Evolutionary conservation across 176 grass and related monocot species (phyloP).

Genomic region (Echinochloa phyllopogon): DNA sequence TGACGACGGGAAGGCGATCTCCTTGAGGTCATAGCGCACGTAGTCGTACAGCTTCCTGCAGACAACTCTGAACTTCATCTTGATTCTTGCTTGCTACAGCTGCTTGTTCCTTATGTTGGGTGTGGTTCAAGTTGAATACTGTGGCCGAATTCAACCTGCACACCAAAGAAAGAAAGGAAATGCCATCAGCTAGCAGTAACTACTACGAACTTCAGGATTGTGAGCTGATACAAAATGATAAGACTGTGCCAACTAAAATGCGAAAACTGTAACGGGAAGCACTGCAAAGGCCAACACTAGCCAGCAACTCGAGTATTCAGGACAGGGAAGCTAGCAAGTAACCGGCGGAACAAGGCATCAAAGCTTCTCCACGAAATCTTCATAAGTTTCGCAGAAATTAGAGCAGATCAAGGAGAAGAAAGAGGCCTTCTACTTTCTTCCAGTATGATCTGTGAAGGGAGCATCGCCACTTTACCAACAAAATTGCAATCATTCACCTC

Average conservation of each 20-base stretch:
- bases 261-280: not conserved
- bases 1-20: constrained; percentile 77
- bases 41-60: constrained; percentile 70
- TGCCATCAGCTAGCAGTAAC: not conserved
- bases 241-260: not conserved
- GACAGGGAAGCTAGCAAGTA: not conserved
- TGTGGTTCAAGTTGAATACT: not conserved
- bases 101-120: not conserved
- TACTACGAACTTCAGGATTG: not conserved
- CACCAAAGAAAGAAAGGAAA: not conserved
- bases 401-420: not conserved
- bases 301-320: not conserved
- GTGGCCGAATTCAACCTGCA: constrained; percentile 19
- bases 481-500: not conserved
- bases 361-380: not conserved
- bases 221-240: not conserved
- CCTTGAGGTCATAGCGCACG: constrained; percentile 68
- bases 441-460: not conserved
- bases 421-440: not conserved
- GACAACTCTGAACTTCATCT: constrained; percentile 67
- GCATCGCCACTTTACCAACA: not conserved
- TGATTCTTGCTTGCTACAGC: not conserved
- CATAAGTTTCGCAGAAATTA: not conserved
- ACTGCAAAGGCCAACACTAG: not conserved
- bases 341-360: no score